Evolutionary conservation across 345 rosid genomes (phyloP).

Genomic region (Eucalyptus regnans): DNA sequence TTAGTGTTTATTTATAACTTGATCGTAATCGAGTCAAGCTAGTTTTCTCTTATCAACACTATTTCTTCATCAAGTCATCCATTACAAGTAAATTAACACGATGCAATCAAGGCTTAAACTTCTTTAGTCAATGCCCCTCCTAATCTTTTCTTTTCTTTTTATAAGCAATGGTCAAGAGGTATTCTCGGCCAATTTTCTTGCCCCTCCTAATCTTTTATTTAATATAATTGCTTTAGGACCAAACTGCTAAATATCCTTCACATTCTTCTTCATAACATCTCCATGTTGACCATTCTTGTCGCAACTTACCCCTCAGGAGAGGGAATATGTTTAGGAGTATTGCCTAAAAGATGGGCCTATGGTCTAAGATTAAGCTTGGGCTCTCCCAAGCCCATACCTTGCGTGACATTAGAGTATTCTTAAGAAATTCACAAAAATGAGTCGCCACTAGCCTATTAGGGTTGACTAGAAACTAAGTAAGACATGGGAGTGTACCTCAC

Average conservation of each 20-base stretch:
- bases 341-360: no score
- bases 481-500: no score
- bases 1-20: background rate
- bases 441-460: no score
- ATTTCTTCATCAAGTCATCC: background rate
- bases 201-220: background rate
- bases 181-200: background rate
- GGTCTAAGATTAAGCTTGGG: no score
- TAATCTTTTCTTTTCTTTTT: background rate
- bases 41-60: background rate
- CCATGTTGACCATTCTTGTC: background rate
- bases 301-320: rapidly evolving
- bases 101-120: background rate
- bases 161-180: background rate
- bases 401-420: no score
- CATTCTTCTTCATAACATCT: background rate
- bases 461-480: no score
- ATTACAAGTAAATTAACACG: background rate
- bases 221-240: background rate
- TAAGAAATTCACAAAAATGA: no score
- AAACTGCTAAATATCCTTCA: background rate
- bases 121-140: background rate
- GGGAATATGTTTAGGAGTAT: no score
- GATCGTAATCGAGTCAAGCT: background rate
- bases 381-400: no score